A percentile compares a stretch with the other conserved stretches of the same genome.
These are phyloP conservation scores for Streptanthus diversifolius DNA, from an alignment of 345 rosid genomes.

Conservation along the genomic window DNA sequence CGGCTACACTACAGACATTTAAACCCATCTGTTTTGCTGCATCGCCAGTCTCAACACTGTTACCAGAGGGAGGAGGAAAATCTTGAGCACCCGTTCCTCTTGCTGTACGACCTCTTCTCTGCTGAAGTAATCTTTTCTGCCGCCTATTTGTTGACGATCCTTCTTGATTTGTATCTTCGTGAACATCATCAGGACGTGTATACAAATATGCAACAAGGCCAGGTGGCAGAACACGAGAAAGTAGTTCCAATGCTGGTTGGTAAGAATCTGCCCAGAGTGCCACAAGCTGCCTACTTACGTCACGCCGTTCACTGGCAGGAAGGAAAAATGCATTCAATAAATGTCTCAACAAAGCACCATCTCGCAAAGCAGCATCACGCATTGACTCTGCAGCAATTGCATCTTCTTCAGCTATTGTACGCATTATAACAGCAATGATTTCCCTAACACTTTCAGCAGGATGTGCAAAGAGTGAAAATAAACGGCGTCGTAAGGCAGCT, in stretches of 20 bases:
- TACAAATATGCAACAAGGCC: constrained; percentile 99
- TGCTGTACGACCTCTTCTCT: constrained; percentile 69
- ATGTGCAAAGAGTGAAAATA: constrained; percentile 97
- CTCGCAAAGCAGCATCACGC: constrained; percentile 99
- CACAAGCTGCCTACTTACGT: constrained; percentile 97
- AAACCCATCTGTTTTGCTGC: constrained; percentile 44
- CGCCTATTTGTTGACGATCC: constrained; percentile 73
- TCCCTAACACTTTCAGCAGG: constrained; percentile 99
- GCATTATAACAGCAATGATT: constrained; percentile 95
- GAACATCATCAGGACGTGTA: constrained; percentile 69
- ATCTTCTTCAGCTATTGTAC: constrained; percentile 99
- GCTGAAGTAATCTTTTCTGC: constrained; percentile 80
- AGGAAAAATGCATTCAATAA: constrained; percentile 82
- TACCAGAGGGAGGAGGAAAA: constrained; percentile 44
- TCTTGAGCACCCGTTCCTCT: constrained; percentile 64
- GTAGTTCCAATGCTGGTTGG: constrained; percentile 84
- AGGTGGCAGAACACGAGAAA: constrained; percentile 95
- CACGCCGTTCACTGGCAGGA: constrained; percentile 90
- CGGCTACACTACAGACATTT: constrained; percentile 45
- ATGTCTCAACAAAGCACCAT: constrained; percentile 98
- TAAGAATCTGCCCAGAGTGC: constrained; percentile 99
- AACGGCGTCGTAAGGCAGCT: constrained; percentile 92
- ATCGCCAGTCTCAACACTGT: constrained; percentile 55
- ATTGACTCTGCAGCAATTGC: constrained; percentile 99
- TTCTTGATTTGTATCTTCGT: constrained; percentile 66